Base-by-base conservation (phyloP, 2,329 filamentous ascomycete genomes). In the Ramichloridium luteum region DNA sequence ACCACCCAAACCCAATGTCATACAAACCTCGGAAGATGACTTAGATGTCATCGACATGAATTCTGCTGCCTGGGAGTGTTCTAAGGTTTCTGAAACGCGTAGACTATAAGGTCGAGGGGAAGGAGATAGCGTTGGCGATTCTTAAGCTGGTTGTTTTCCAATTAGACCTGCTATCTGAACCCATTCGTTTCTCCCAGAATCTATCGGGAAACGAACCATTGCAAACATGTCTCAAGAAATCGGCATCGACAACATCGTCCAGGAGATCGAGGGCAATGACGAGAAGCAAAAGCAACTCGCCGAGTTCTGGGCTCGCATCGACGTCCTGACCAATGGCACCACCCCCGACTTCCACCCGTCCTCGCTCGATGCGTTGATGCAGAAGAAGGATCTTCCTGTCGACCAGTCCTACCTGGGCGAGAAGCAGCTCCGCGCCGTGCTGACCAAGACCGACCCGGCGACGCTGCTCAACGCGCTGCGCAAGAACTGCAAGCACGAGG, bases 401-500 rank as follows among this genome's bases (percentile, higher is more conserved):
- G 20, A 23, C 20, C 20, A 8, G 20, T 8, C 8, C 8, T 23
- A 8, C 20, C 20, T 23, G 8, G 8, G n/a, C 8, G n/a, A 23
- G 8, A 23, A 23, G 20, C 20, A 23, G 20, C 8, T 23, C 20
- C 8, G n/a, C 6, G 8, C 6, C 8, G 13, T 13, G 8, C 26
- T 27, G 6, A 13, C 8, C 8, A 27, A 27, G 26, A 27, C 26
- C 26, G 13, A 8, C 1, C 80, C 85, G 1, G 82, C 88, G 48
- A 68, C 77, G 23, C 72, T 94, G 42, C 73, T 84, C 31, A 64
- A 67, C n/a, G 76, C 83, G 0, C 80, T 93, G 51, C 94, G 86
- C 85, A 70, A 64, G 43, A 92, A 93, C 83, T 74, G 90, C 34
- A 94, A 94, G 62, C 77, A 86, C 47, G 88, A 94, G 51, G 74